phyloP scores from a whole-genome alignment of 768 basidiomycete species.

The Lyophyllum decastes region DNA sequence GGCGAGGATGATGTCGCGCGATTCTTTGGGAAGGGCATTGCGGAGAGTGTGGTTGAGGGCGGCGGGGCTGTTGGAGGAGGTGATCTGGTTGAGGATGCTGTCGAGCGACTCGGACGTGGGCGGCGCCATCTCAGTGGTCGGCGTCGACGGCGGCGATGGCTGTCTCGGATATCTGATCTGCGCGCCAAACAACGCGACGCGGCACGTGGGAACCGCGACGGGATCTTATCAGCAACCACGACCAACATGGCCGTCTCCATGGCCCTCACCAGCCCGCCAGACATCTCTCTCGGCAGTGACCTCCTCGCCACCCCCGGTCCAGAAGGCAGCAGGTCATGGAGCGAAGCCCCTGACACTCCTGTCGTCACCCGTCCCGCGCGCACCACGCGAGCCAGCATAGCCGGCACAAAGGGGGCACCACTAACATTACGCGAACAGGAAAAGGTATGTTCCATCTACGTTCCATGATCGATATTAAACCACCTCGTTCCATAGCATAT shows the following conservation, averaged over 20 bases:
- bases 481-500: constrained; percentile 63
- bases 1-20: constrained; percentile 56
- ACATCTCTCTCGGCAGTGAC: constrained; percentile 57
- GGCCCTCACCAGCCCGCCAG: constrained; percentile 47
- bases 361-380: constrained; percentile 46
- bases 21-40: constrained; percentile 53
- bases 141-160: too few species aligned
- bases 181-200: too few species aligned
- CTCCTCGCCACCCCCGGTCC: constrained; percentile 56
- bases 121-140: neutral
- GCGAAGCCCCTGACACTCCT: constrained; percentile 52
- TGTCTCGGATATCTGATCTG: neutral
- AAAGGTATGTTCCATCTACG: constrained; percentile 59
- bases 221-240: constrained; percentile 4
- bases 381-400: constrained; percentile 32
- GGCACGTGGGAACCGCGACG: too few species aligned
- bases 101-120: constrained; percentile 25
- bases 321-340: constrained; percentile 45
- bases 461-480: neutral
- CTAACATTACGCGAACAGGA: constrained; percentile 95
- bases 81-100: constrained; percentile 47
- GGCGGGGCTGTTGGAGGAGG: constrained; percentile 35
- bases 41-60: constrained; percentile 47
- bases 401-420: constrained; percentile 43
- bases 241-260: constrained; percentile 28